Evolutionary conservation across 169 alveolate species (phyloP).

Genomic region (Plasmodium falciparum): DNA sequence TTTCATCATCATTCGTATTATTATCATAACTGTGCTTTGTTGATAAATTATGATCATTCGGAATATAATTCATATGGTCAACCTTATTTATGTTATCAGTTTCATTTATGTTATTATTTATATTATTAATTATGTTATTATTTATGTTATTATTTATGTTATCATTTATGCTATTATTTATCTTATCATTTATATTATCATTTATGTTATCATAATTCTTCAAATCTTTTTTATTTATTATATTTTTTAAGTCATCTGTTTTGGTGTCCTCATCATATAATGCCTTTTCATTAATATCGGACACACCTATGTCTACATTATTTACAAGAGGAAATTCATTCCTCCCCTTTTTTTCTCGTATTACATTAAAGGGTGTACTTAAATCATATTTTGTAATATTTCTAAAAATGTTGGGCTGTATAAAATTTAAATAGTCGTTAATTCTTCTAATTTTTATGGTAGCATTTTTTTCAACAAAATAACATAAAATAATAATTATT

Average conservation of each 20-base stretch:
- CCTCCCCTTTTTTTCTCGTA: constrained; percentile 23
- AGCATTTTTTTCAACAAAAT: constrained; percentile 21
- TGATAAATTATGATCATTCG: not conserved
- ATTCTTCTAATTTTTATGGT: constrained; percentile 38
- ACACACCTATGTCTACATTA: not conserved
- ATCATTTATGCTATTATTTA: not conserved
- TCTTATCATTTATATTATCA: not conserved
- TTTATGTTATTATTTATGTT: not conserved
- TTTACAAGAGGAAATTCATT: not conserved
- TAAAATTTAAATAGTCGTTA: constrained; percentile 38
- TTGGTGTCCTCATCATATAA: not conserved
- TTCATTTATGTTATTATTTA: no score
- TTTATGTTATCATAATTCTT: not conserved
- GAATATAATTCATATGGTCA: no score
- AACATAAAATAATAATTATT: constrained; percentile 9
- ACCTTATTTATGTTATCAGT: not conserved
- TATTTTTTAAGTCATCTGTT: not conserved
- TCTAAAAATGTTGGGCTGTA: constrained; percentile 21
- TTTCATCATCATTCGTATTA: not conserved
- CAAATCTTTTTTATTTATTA: constrained; percentile 2
- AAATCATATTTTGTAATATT: constrained; percentile 29
- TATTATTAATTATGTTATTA: not conserved
- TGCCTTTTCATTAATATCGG: not conserved
- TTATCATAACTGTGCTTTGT: not conserved
- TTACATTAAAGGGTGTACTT: constrained; percentile 1